Percentiles rank a stretch among this genome's conserved stretches.
Evolutionary conservation across 495 filamentous ascomycete genomes (phyloP).

Genomic region (Aspergillus sclerotioniger): DNA sequence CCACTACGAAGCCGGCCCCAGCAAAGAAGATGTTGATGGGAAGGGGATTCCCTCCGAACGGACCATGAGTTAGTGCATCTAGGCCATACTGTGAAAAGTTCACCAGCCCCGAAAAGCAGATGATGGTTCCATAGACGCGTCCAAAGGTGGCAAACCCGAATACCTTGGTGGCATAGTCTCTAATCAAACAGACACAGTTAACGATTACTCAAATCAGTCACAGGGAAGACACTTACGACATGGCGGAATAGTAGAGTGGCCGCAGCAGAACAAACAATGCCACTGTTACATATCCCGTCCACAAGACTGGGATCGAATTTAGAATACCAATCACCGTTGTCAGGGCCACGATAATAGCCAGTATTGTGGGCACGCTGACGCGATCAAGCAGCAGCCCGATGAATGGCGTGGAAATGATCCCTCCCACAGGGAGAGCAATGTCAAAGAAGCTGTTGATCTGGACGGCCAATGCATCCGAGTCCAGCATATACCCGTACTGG

Average conservation of each 20-base stretch:
- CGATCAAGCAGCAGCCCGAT: conserved; percentile 78
- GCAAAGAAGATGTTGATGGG: conserved; percentile 75
- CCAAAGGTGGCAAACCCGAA: conserved; percentile 94
- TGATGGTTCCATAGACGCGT: conserved; percentile 87
- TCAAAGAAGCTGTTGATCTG: conserved; percentile 86
- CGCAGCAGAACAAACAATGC: conserved; percentile 65
- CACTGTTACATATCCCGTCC: conserved; percentile 76
- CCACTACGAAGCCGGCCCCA: conserved; percentile 58
- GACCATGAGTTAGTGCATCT: conserved; percentile 74
- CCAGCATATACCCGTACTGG: conserved; percentile 79
- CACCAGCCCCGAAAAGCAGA: conserved; percentile 79
- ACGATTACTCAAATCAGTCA: conserved; percentile 1
- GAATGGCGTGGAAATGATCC: conserved; percentile 78
- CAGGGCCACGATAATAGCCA: conserved; percentile 65
- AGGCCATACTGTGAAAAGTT: conserved; percentile 83
- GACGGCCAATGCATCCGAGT: conserved; percentile 54
- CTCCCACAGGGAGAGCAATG: conserved; percentile 82
- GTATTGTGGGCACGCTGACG: conserved; percentile 63
- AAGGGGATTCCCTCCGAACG: conserved; percentile 68
- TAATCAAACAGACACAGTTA: conserved; percentile 25
- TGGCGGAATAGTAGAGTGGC: conserved; percentile 51
- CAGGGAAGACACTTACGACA: conserved; percentile 43
- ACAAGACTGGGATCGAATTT: conserved; percentile 67
- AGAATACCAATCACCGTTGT: conserved; percentile 77
- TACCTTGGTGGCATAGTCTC: conserved; percentile 89